Evolutionary conservation across 2,329 filamentous ascomycete species (phyloP).

Genomic region (Drechslerella stenobrocha): DNA sequence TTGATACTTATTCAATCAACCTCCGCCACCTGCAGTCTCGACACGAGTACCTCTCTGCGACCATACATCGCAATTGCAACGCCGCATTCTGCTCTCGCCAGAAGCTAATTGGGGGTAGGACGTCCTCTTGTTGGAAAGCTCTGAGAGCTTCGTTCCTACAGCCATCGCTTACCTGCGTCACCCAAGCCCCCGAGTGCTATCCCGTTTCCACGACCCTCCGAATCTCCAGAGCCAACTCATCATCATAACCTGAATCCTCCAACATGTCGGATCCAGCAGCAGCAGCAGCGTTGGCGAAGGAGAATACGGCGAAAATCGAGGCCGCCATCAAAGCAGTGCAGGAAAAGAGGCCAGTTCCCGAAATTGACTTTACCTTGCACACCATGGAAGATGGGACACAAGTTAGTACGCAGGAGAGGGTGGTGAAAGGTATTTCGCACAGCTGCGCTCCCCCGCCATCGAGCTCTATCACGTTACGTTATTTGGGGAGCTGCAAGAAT

Average conservation of each 20-base stretch:
- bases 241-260: slow-evolving; percentile 23
- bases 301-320: slow-evolving; percentile 67
- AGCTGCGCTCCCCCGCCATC: neutral
- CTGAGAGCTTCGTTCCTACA: neutral
- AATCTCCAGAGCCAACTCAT: neutral
- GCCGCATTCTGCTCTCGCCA: neutral
- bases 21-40: slow-evolving; percentile 15
- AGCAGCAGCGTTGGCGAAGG: slow-evolving; percentile 49
- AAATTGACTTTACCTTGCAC: slow-evolving; percentile 98
- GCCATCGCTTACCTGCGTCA: neutral
- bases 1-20: slow-evolving; percentile 29
- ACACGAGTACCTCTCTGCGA: no score
- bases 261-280: slow-evolving; percentile 51
- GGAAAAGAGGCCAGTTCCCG: slow-evolving; percentile 91
- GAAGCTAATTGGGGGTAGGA: neutral
- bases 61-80: neutral
- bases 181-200: neutral
- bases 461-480: slow-evolving; percentile 26
- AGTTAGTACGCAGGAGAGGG: slow-evolving; percentile 91
- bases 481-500: no score
- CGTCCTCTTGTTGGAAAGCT: neutral
- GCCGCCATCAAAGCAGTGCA: slow-evolving; percentile 88
- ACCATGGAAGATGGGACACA: slow-evolving; percentile 96
- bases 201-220: no score
- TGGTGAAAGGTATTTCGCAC: slow-evolving; percentile 84